Evolutionary conservation across 768 basidiomycete species (phyloP), one percentile per base, ranked within the genome.

Genomic region (Leccinum broughii): DNA sequence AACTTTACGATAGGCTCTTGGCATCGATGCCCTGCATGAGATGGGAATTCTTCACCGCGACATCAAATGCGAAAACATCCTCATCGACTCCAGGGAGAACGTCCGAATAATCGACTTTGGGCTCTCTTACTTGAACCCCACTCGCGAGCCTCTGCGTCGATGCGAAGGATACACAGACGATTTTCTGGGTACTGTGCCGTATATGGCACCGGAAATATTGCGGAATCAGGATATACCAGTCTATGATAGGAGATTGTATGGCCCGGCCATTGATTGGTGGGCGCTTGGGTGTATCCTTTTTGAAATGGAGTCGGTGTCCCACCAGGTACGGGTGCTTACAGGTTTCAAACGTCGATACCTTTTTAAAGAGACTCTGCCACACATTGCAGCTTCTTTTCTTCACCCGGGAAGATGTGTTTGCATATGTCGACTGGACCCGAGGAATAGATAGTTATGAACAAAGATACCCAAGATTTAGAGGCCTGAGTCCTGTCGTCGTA

Each of bases 41-140:
- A 79, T 85, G 69, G 86, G 85, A 48, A 82, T 89, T 56, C 80
- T 89, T 34, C 87, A 89, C 70, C 80, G 87, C 14, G 86, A 89
- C 62, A 80, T 90, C 58, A 89, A 90, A 66, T 81, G 86, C 3
- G 85, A 85, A 74, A 89, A 90, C 60, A 80, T 90, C 48, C 78
- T 90, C n/a, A 76, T 89, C 54, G 80, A 80, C 61, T 62, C 59
- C 7, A 67, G 66, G 4, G 72, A 72, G 53, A 80, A 80, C 39
- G 65, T 80, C 22, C 74, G 75, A 26, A 78, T 81, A 17, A 68
- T 75, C 3, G 80, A 80, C 57, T 78, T 82, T 51, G 80, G 78
- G 3, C 70, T 75, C 9, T 69, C 77, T 5, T 74, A 73, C 35
- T 50, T 72, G 35, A 30, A 59, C 10, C 46, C 52, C 24, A n/a